Conservation (phyloP, 2,329 filamentous ascomycete genomes). For the Monilinia polystroma region DNA sequence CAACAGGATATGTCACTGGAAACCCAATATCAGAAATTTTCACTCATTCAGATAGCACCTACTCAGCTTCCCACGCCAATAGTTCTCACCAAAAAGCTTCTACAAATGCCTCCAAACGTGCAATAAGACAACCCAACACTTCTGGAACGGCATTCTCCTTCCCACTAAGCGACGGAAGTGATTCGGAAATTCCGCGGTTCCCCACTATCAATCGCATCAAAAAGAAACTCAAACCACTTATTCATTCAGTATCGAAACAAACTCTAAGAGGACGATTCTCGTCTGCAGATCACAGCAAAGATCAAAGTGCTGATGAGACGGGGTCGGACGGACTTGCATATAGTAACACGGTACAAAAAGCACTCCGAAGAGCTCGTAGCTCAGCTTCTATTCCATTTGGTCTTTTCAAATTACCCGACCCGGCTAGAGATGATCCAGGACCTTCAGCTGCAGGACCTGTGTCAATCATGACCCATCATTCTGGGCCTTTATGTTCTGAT, state of each 20-base stretch:
- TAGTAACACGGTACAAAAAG: constrained; percentile 3
- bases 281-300: background rate
- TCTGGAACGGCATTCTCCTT: constrained; percentile 11
- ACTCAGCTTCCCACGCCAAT: background rate
- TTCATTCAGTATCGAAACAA: constrained; percentile 15
- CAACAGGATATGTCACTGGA: background rate
- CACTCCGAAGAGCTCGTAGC: constrained; percentile 14
- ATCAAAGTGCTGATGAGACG: background rate
- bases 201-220: constrained; percentile 6
- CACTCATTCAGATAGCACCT: background rate
- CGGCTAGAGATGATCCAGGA: background rate
- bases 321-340: background rate
- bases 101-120: constrained; percentile 6
- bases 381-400: constrained; percentile 15
- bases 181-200: constrained; percentile 15
- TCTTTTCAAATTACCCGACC: constrained; percentile 12
- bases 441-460: background rate
- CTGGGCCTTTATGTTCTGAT: background rate
- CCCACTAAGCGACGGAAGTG: constrained; percentile 13
- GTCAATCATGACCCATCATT: background rate
- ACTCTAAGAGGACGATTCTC: background rate
- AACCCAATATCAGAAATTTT: background rate
- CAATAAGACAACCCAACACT: background rate
- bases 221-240: constrained; percentile 8
- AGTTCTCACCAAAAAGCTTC: background rate